These are phyloP conservation scores for Microsporum ferrugineum DNA, from an alignment of 2,329 filamentous ascomycete genomes.

Conservation along the genomic window DNA sequence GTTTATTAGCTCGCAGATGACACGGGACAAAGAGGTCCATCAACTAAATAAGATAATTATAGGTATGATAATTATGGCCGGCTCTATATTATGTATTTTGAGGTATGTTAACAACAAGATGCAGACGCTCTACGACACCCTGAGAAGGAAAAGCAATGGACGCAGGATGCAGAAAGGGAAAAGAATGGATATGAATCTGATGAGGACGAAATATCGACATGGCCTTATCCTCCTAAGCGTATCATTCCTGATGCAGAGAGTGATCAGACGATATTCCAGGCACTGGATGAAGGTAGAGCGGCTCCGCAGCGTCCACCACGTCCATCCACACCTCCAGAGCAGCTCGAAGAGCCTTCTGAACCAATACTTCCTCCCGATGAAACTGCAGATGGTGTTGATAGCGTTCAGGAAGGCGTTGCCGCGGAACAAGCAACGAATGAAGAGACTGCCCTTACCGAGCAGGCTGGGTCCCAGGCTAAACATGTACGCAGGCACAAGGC, in stretches of 20 bases:
- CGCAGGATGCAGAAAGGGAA: not conserved
- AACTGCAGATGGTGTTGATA: not conserved
- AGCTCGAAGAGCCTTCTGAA: not conserved
- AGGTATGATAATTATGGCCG: not conserved
- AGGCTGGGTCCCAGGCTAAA: not conserved
- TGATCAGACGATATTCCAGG: not conserved
- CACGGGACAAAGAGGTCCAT: slow-evolving; percentile 7
- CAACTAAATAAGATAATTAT: slow-evolving; percentile 5
- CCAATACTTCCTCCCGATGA: not conserved
- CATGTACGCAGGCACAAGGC: not conserved
- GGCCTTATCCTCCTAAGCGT: not conserved
- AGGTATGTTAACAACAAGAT: not conserved
- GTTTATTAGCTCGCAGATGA: not conserved
- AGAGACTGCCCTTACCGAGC: not conserved
- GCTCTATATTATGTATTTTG: not conserved
- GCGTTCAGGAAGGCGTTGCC: not conserved
- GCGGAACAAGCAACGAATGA: not conserved
- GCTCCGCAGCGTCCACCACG: too few relatives aligned
- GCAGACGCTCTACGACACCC: not conserved
- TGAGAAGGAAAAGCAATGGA: not conserved
- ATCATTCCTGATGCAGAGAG: not conserved
- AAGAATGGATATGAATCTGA: not conserved
- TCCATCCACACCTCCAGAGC: not conserved
- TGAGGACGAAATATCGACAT: not conserved
- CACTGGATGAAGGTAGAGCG: not conserved